Base-by-base conservation (phyloP, 2,329 filamentous ascomycete genomes). In the Chaetomiaceae sp. region DNA sequence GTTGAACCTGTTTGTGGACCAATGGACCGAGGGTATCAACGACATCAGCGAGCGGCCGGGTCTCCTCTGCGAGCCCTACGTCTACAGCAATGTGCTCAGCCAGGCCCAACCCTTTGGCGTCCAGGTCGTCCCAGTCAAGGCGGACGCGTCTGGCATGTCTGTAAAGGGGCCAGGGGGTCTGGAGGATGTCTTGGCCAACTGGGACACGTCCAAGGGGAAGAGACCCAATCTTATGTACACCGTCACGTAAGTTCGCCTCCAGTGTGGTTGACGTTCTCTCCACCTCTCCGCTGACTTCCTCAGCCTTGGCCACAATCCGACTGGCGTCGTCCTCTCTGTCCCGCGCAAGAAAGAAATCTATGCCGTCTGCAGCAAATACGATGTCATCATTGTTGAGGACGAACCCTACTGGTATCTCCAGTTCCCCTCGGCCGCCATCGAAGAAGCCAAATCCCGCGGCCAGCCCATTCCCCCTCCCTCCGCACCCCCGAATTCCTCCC, bases 401-500 rank as follows among this genome's bases (percentile, higher is more conserved):
- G 91, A 96, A 56, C 92, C 92, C 5, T 96, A 96, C 72, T 96
- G 89, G 88, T 92, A 93, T 67, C 76, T 97, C 8, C 92, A 96
- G 66, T 96, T 82, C 68, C 89, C 89, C 0, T 87, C 87, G 0
- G 84, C 87, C 0, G 78, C 73, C 47, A 41, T 64, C 21, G 68
- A 69, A 42, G 72, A 81, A 63, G 73, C 79, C 60, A 73, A 75
- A 62, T 73, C 76, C 16, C 68, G 75, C 34, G 65, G 66, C 46
- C 58, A 66, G 31, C 68, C 62, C 40, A 60, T 59, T 48, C 66
- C 66, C 41, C 61, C 51, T 25, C 7, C 54, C 60, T 52, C 63
- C 70, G n/a, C 61, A 62, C 66, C 54, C 31, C 59, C n/a, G n/a
- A n/a, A n/a, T n/a, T n/a, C n/a, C n/a, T n/a, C 56, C 54, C 60